These are phyloP conservation scores for Amanita phalloides DNA, from an alignment of 768 basidiomycete genomes.

Conservation along the genomic window DNA sequence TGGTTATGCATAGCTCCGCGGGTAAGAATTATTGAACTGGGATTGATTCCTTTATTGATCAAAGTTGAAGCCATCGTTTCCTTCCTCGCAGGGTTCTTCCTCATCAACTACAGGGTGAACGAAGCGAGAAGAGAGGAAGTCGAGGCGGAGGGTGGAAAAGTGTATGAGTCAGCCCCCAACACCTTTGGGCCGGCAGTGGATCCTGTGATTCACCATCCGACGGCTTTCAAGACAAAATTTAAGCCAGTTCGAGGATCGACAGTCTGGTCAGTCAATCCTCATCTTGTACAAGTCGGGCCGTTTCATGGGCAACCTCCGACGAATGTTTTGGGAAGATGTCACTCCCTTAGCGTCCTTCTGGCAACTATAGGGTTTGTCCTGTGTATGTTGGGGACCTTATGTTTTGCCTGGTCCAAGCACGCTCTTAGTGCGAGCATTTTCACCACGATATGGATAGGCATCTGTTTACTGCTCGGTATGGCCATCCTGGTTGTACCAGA, in stretches of 20 bases:
- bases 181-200: slow-evolving; percentile 1
- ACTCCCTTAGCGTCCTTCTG: slow-evolving; percentile 36
- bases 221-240: slow-evolving; percentile 9
- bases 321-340: slow-evolving; percentile 38
- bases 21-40: slow-evolving; percentile 18
- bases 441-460: slow-evolving; percentile 25
- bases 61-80: slow-evolving; percentile 21
- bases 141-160: slow-evolving; percentile 12
- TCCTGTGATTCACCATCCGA: not conserved
- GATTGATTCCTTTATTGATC: not conserved
- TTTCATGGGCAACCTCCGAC: slow-evolving; percentile 29
- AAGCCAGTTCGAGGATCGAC: slow-evolving; percentile 10
- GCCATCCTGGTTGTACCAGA: slow-evolving; percentile 9
- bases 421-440: slow-evolving; percentile 34
- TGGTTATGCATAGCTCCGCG: slow-evolving; percentile 42
- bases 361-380: slow-evolving; percentile 39
- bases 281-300: slow-evolving; percentile 39
- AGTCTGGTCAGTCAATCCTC: slow-evolving; percentile 36
- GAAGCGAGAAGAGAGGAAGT: slow-evolving; percentile 36
- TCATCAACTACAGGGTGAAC: slow-evolving; percentile 42
- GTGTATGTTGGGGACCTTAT: slow-evolving; percentile 37
- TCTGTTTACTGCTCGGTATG: slow-evolving; percentile 17
- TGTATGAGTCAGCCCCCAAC: not conserved
- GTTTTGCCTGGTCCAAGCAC: slow-evolving; percentile 40
- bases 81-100: slow-evolving; percentile 45